Evolutionary conservation across 1,284 basidiomycete species (phyloP).

Genomic region (Phellopilus nigrolimitatus): DNA sequence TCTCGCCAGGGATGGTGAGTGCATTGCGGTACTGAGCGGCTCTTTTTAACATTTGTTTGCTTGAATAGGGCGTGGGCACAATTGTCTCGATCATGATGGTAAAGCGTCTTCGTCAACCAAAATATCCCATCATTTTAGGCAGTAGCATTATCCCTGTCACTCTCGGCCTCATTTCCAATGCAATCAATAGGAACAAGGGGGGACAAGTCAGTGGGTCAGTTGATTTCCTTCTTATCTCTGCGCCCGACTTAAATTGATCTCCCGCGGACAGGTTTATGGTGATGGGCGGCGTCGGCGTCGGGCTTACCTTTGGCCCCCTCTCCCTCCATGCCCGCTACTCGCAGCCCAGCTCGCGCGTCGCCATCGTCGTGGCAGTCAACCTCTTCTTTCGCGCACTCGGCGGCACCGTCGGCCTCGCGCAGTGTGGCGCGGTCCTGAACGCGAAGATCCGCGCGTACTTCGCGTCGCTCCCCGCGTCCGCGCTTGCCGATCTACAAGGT

Average conservation of each 20-base stretch:
- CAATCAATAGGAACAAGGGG: constrained; percentile 35
- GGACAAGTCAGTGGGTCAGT: constrained; percentile 35
- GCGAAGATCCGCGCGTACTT: constrained; percentile 38
- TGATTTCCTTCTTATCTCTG: background rate
- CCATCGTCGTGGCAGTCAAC: constrained; percentile 37
- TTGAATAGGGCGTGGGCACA: constrained; percentile 30
- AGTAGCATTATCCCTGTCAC: constrained; percentile 33
- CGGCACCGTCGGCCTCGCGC: constrained; percentile 47
- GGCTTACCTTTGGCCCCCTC: constrained; percentile 36
- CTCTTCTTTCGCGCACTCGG: constrained; percentile 34
- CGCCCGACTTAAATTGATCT: background rate
- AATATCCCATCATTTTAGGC: constrained; percentile 38
- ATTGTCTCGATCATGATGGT: constrained; percentile 29
- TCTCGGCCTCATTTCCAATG: constrained; percentile 41
- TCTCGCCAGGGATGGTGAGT: constrained; percentile 43
- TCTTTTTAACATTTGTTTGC: constrained; percentile 15
- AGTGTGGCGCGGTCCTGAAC: constrained; percentile 44
- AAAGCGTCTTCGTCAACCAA: constrained; percentile 34
- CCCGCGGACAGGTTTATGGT: constrained; percentile 36
- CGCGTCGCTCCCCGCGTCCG: constrained; percentile 26
- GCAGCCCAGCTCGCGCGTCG: constrained; percentile 35
- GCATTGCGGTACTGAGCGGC: background rate
- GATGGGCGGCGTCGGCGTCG: constrained; percentile 42
- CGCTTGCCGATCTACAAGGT: background rate
- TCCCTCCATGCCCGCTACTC: constrained; percentile 43